Percentiles rank a stretch among this genome's conserved stretches.
Evolutionary conservation across 768 basidiomycete genomes (phyloP).

Genomic region (Rhodotorula paludigena): DNA sequence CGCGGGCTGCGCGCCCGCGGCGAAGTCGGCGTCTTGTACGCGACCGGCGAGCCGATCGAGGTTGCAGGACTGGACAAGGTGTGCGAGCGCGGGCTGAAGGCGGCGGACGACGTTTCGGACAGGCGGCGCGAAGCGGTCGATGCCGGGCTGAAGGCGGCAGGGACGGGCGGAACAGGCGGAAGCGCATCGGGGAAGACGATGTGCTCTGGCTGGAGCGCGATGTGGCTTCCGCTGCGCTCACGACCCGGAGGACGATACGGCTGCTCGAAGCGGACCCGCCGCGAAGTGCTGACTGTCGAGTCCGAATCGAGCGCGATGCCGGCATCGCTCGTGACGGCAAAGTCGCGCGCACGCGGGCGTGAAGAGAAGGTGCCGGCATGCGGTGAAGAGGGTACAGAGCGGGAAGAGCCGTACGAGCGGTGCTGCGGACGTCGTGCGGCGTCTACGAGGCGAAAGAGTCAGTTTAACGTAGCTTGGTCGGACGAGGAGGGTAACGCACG

Average conservation of each 20-base stretch:
- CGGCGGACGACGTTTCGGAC: not conserved
- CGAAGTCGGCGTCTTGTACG: not conserved
- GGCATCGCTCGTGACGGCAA: not conserved
- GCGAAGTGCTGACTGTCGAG: not conserved
- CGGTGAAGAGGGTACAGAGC: not conserved
- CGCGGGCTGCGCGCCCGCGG: constrained; percentile 3
- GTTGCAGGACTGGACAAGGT: not conserved
- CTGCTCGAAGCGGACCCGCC: constrained; percentile 14
- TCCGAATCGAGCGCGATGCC: not conserved
- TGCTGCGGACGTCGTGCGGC: not conserved
- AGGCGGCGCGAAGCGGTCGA: not conserved
- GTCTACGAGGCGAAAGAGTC: too few relatives aligned
- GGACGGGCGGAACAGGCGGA: not conserved
- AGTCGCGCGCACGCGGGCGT: not conserved
- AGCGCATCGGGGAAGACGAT: constrained; percentile 25
- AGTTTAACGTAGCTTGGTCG: too few relatives aligned
- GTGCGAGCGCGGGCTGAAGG: not conserved
- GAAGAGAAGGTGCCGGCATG: not conserved
- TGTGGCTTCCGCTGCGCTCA: not conserved
- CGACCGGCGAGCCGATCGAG: not conserved
- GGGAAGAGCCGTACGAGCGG: not conserved
- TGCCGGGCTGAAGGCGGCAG: not conserved
- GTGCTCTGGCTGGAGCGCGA: constrained; percentile 16
- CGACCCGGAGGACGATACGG: not conserved
- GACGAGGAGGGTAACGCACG: too few relatives aligned